A percentile compares a stretch with the other conserved stretches of the same genome.
Evolutionary conservation across 2,329 filamentous ascomycete species (phyloP).

Genomic region (Tolypocladium paradoxum): DNA sequence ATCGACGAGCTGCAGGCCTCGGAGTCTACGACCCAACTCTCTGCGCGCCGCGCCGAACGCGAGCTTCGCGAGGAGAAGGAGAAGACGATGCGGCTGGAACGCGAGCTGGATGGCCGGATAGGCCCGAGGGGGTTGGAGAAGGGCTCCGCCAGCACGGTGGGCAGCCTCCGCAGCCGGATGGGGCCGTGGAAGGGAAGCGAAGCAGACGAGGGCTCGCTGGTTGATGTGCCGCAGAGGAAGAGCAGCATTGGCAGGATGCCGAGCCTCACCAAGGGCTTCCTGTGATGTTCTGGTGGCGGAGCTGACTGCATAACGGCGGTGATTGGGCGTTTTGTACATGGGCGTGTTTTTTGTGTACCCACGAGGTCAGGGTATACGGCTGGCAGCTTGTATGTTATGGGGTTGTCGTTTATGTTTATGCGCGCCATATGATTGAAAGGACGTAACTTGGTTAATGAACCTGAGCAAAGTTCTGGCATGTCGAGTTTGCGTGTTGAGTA

Average conservation of each 20-base stretch:
- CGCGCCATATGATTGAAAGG: background rate
- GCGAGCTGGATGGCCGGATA: constrained; percentile 79
- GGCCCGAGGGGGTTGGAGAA: constrained; percentile 56
- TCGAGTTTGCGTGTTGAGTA: background rate
- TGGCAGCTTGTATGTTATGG: background rate
- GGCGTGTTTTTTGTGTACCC: background rate
- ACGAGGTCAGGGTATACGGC: background rate
- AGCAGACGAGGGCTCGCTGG: constrained; percentile 25
- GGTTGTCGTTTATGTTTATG: background rate
- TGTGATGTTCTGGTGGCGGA: constrained; percentile 28
- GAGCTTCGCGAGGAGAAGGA: constrained; percentile 85
- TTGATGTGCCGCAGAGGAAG: constrained; percentile 54
- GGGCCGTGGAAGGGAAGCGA: constrained; percentile 24
- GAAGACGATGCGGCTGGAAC: constrained; percentile 68
- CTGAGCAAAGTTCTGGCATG: background rate
- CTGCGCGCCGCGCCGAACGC: constrained; percentile 75
- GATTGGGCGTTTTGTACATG: background rate
- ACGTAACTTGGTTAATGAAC: background rate
- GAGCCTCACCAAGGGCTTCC: constrained; percentile 70
- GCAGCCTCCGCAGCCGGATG: constrained; percentile 25
- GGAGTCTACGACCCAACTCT: constrained; percentile 72
- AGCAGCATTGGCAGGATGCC: constrained; percentile 51
- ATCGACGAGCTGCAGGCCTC: constrained; percentile 90
- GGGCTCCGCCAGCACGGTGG: constrained; percentile 36
- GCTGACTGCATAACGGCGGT: background rate